Evolutionary conservation across 352 stramenopile genomes (phyloP).

Genomic region (Chrysophaeum taylorii): DNA sequence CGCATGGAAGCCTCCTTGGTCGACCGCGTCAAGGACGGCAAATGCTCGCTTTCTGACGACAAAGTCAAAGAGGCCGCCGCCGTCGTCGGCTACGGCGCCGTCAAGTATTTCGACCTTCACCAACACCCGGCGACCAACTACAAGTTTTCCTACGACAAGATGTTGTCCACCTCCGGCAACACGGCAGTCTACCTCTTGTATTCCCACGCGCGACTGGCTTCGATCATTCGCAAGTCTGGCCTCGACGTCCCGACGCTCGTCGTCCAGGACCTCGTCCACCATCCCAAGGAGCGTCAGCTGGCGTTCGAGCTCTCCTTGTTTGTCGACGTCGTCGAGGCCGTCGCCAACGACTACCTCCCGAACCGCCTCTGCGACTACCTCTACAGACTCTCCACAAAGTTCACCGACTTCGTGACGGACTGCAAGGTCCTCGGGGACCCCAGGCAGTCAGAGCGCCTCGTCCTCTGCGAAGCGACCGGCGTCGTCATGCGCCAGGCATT

Average conservation of each 20-base stretch:
- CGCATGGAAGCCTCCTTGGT: constrained; percentile 86
- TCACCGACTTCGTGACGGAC: constrained; percentile 94
- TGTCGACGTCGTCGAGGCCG: constrained; percentile 81
- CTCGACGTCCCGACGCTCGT: constrained; percentile 57
- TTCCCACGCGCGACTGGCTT: constrained; percentile 73
- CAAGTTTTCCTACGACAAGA: constrained; percentile 96
- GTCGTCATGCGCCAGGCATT: constrained; percentile 88
- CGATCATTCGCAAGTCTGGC: constrained; percentile 28
- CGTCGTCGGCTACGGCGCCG: constrained; percentile 71
- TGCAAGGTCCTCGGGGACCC: constrained; percentile 85
- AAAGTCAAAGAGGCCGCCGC: constrained; percentile 59
- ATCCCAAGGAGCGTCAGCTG: constrained; percentile 65
- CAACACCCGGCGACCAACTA: constrained; percentile 98
- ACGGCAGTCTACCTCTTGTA: constrained; percentile 99
- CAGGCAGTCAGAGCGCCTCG: constrained; percentile 66
- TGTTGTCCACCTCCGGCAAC: constrained; percentile 96
- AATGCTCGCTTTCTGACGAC: constrained; percentile 49
- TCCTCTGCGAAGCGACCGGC: constrained; percentile 87
- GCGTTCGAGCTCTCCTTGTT: constrained; percentile 87
- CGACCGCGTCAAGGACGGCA: constrained; percentile 43
- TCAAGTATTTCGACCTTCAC: constrained; percentile 99
- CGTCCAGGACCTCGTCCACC: constrained; percentile 51
- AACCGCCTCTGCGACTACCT: constrained; percentile 96
- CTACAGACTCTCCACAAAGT: constrained; percentile 88
- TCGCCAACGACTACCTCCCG: constrained; percentile 85